Base-by-base conservation (phyloP, 768 basidiomycete genomes). In the Auricularia auricula-judae region DNA sequence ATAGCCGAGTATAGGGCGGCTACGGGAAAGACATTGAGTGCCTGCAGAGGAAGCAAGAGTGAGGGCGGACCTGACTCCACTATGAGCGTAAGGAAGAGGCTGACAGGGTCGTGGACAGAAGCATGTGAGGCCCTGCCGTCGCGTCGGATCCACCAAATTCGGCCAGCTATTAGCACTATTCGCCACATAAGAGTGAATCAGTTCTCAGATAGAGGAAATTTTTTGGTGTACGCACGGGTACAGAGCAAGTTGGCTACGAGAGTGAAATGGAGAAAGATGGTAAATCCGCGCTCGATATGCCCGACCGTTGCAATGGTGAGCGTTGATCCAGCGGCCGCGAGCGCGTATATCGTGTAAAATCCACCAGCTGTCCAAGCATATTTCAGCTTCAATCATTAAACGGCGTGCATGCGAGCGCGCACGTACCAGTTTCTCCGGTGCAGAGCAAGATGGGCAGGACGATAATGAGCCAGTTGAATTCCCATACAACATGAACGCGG, bases 401-500 rank as follows among this genome's bases (percentile, higher is more conserved):
- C 8, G 8, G 7, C 8, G 39, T 14, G 39, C 39, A 7, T 7
- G 39, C 7, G 39, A 42, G 12, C 5, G 53, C 8, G 53, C 11
- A n/a, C 72, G 65, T 65, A 72, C 75, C 66, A 8, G 73, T 71
- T 11, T 73, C 75, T 10, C 68, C 75, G 42, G 68, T 68, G 58
- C 75, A 70, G n/a, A 76, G 69, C 10, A 71, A 59, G 33, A 74
- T 67, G 3, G 74, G 74, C 5, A 73, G 44, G 29, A 73, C 62
- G 42, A 71, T 72, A 65, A 75, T 70, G 64, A 67, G 65, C 73
- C 72, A 75, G 62, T 70, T 68, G 59, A 69, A 62, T 3, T 72
- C 71, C 75, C 75, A 76, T 7, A 76, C 75, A 39, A 74, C 71
- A 56, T 67, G 75, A 64, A 74, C 75, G 42, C 75, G 66, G 71